Conservation (phyloP, 768 basidiomycete genomes). For the Rhizopogon vinicolor region DNA sequence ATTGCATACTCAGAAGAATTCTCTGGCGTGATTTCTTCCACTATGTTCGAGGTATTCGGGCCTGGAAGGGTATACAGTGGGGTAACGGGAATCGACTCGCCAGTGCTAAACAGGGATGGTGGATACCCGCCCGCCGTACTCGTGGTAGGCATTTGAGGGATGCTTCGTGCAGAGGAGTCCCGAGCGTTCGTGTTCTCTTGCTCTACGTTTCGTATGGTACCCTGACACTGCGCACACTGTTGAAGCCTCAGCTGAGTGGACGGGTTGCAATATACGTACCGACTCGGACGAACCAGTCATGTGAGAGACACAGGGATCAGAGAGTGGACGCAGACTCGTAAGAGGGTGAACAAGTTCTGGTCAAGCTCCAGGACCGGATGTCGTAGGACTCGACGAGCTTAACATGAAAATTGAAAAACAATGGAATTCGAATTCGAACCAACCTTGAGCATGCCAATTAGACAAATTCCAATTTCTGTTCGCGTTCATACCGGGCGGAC, state of each 20-base stretch:
- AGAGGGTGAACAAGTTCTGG: conserved; percentile 8
- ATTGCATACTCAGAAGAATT: conserved; percentile 1
- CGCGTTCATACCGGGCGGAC: conserved; percentile 10
- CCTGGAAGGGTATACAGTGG: conserved; percentile 11
- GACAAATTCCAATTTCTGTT: neutral
- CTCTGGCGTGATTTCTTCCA: conserved; percentile 14
- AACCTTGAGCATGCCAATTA: neutral
- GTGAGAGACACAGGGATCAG: neutral
- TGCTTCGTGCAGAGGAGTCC: neutral
- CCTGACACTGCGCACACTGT: neutral
- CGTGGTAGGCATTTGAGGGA: neutral
- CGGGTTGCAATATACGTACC: neutral
- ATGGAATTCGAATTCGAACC: neutral
- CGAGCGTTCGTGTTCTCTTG: neutral
- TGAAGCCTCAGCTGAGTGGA: neutral
- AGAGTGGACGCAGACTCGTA: conserved; percentile 6
- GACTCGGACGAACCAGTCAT: neutral
- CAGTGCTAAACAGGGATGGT: too few species aligned
- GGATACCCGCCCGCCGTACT: neutral
- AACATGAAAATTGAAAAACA: conserved; percentile 18
- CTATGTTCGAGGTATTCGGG: conserved; percentile 23
- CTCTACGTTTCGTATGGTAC: neutral
- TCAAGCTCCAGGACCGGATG: conserved; percentile 19
- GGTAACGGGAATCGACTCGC: too few species aligned
- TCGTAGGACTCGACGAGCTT: neutral